Evolutionary conservation across 2,329 filamentous ascomycete genomes (phyloP).

Genomic region (Zasmidium angulare): DNA sequence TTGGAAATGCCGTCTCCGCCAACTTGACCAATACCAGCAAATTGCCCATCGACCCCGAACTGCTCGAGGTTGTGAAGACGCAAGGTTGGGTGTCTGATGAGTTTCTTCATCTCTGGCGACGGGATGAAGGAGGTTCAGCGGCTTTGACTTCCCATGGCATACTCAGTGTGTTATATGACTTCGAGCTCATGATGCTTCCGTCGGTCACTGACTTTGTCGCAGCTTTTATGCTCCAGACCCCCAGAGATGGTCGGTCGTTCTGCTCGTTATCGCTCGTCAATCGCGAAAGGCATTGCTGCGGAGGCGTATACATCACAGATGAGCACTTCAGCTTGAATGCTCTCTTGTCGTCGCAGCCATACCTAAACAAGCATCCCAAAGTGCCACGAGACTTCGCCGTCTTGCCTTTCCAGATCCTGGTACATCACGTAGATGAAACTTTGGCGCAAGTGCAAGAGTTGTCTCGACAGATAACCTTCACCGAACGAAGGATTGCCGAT

Average conservation of each 20-base stretch:
- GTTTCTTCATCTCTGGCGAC: constrained; percentile 35
- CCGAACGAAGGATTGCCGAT: constrained; percentile 34
- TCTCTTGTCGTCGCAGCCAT: constrained; percentile 29
- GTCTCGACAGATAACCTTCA: constrained; percentile 31
- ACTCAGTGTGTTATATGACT: constrained; percentile 23
- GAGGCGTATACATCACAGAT: constrained; percentile 33
- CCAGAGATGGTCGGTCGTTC: constrained; percentile 34
- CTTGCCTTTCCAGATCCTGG: constrained; percentile 32
- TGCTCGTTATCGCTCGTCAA: constrained; percentile 37
- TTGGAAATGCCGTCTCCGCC: constrained; percentile 29
- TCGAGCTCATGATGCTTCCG: background rate
- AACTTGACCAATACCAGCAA: constrained; percentile 31
- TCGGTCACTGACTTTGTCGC: background rate
- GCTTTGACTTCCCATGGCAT: constrained; percentile 32
- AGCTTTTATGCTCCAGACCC: constrained; percentile 37
- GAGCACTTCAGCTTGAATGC: constrained; percentile 29
- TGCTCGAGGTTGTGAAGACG: constrained; percentile 27
- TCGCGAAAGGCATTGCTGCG: constrained; percentile 32
- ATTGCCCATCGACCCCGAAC: constrained; percentile 28
- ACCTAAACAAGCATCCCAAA: constrained; percentile 35
- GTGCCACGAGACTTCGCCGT: constrained; percentile 36
- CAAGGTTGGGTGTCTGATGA: constrained; percentile 36
- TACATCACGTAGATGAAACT: constrained; percentile 34
- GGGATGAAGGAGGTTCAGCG: constrained; percentile 35
- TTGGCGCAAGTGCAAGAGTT: constrained; percentile 30